Conservation (phyloP, 495 filamentous ascomycete species). For the Talaromyces adpressus region DNA sequence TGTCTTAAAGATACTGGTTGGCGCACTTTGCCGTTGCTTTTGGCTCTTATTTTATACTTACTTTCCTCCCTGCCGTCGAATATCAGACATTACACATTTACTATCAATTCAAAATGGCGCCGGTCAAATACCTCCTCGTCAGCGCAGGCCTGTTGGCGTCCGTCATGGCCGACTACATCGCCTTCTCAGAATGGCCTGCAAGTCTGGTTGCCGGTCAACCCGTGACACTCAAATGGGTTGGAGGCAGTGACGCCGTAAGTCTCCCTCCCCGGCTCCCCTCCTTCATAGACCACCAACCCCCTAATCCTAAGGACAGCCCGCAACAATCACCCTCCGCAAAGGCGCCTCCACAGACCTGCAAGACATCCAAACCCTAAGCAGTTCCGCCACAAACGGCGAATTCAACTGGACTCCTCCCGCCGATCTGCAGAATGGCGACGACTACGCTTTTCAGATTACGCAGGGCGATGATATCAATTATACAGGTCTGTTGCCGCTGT, state of each 20-base stretch:
- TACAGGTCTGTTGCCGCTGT: conserved; percentile 29
- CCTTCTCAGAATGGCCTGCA: conserved; percentile 38
- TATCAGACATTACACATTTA: background rate
- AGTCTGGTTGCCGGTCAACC: conserved; percentile 32
- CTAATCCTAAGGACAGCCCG: conserved; percentile 19
- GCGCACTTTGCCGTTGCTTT: background rate
- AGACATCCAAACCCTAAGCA: conserved; percentile 33
- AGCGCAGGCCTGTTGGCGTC: conserved; percentile 24
- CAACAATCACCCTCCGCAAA: conserved; percentile 38
- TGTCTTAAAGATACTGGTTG: background rate
- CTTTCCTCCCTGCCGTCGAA: background rate
- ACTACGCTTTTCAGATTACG: conserved; percentile 42
- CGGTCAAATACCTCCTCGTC: conserved; percentile 25
- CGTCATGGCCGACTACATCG: conserved; percentile 24
- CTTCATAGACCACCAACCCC: background rate
- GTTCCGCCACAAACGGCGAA: conserved; percentile 24
- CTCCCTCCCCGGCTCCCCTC: background rate
- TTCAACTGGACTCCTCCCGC: conserved; percentile 36
- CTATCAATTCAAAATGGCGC: conserved; percentile 20
- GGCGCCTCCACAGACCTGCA: conserved; percentile 30
- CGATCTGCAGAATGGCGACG: conserved; percentile 25
- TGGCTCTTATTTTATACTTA: background rate
- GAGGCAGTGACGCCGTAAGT: conserved; percentile 28
- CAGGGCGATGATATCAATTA: conserved; percentile 39
- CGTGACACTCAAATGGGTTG: conserved; percentile 34